Evolutionary conservation across 768 basidiomycete species (phyloP), one percentile per base, ranked within the genome.

Genomic region (Leccinum boreale): DNA sequence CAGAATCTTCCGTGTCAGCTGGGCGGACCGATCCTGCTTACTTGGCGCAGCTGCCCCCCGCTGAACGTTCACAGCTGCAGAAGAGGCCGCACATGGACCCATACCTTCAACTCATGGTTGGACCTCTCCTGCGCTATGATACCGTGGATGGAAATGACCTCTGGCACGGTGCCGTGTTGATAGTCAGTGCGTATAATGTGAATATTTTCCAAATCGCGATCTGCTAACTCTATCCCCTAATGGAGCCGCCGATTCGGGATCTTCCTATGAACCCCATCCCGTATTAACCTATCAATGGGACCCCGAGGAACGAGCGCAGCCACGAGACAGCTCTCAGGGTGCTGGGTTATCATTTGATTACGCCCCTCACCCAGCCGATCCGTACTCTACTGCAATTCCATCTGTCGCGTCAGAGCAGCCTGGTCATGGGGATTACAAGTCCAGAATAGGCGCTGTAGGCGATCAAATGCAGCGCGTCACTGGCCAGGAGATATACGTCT

Each of bases 101-200:
- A 9, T 82, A 89, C 72, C 79, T 97, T 26, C 87, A 90, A 70
- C 83, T 95, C 66, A 94, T 96, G 92, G 92, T 90, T 56, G 94
- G 94, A 0, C 94, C 94, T 21, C 76, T 98, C 17, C 74, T 98
- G 59, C 85, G 90, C 44, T 98, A 93, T 67, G 94, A 98, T 68
- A 98, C 94, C 0, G 82, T 91, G 24, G 87, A 91, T 62, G 77
- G 85, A 59, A 76, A 83, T 23, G 84, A 86, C 17, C 75, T 94
- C 35, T 99, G 94, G 92, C 81, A 87, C 60, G 96, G 94, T 7
- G 91, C 89, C 12, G 92, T 85, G 11, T 74, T 99, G 73, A 81
- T 98, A 56, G 93, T 98, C 62, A 92, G 88, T 90, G 62, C 74
- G 88, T 89, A 52, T 45, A 4, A n/a, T 14, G 11, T 19, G 5